phyloP scores from a whole-genome alignment of 345 rosid genomes.

The Tarenaya hassleriana region DNA sequence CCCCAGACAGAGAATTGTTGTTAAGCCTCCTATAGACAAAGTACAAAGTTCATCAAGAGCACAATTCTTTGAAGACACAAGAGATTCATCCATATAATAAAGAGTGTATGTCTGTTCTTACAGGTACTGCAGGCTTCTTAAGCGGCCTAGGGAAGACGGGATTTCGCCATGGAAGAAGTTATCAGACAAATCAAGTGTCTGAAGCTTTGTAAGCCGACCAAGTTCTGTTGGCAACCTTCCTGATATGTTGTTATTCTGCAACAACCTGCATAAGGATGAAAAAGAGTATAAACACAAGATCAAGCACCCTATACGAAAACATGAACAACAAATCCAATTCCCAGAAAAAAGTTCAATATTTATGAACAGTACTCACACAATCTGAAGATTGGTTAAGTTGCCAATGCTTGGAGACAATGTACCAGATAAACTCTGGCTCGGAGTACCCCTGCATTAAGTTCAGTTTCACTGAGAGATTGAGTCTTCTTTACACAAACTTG shows the following conservation, averaged over 20 bases:
- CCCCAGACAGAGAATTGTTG: slow-evolving; percentile 79
- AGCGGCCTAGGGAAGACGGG: slow-evolving; percentile 56
- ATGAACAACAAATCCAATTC: not conserved
- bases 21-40: slow-evolving; percentile 64
- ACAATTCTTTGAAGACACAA: slow-evolving; percentile 1
- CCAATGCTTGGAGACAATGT: slow-evolving; percentile 79
- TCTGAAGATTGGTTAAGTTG: slow-evolving; percentile 80
- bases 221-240: slow-evolving; percentile 75
- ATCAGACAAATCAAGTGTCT: slow-evolving; percentile 84
- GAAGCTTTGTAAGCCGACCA: slow-evolving; percentile 64
- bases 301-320: too few species aligned
- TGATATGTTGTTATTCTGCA: slow-evolving; percentile 91
- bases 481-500: slow-evolving; percentile 2
- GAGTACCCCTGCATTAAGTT: slow-evolving; percentile 58
- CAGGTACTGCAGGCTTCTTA: slow-evolving; percentile 75
- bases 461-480: not conserved
- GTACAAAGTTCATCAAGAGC: slow-evolving; percentile 11
- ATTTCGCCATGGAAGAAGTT: slow-evolving; percentile 66
- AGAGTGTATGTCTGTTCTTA: slow-evolving; percentile 30
- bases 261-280: slow-evolving; percentile 39
- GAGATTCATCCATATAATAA: not conserved
- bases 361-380: slow-evolving; percentile 45
- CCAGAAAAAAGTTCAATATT: not conserved
- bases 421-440: slow-evolving; percentile 87
- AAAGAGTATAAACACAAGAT: slow-evolving; percentile 5